These are phyloP conservation scores for Talaromyces atroroseus DNA, from an alignment of 2,329 filamentous ascomycete species.

Conservation along the genomic window DNA sequence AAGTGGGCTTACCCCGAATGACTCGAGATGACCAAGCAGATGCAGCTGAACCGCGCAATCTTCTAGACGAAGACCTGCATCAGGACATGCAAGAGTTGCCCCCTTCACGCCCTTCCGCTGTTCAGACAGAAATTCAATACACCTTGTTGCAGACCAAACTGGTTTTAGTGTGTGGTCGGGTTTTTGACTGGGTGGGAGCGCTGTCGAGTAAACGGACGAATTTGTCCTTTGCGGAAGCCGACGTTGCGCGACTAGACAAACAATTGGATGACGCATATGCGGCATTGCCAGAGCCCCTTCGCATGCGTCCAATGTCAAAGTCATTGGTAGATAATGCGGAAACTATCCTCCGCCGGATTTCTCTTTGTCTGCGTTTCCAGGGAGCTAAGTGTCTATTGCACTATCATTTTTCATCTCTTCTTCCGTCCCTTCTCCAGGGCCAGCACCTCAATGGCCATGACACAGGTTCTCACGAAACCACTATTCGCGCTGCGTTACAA, in stretches of 20 bases:
- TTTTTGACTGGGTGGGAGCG: slow-evolving; percentile 8
- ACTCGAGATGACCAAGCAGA: slow-evolving; percentile 35
- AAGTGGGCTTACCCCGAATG: slow-evolving; percentile 36
- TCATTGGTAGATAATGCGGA: slow-evolving; percentile 9
- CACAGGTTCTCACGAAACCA: slow-evolving; percentile 37
- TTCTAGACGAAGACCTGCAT: slow-evolving; percentile 37
- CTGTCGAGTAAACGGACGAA: slow-evolving; percentile 7
- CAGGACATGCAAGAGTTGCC: slow-evolving; percentile 28
- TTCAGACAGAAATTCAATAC: slow-evolving; percentile 19
- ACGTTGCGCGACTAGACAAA: slow-evolving; percentile 18
- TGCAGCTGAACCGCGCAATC: slow-evolving; percentile 34
- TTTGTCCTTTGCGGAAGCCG: slow-evolving; percentile 14
- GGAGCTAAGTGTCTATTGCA: slow-evolving; percentile 4
- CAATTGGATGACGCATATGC: slow-evolving; percentile 18
- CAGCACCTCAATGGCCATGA: slow-evolving; percentile 19
- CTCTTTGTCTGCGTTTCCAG: slow-evolving; percentile 23
- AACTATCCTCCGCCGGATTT: slow-evolving; percentile 19
- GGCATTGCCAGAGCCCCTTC: slow-evolving; percentile 14
- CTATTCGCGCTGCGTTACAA: slow-evolving; percentile 42
- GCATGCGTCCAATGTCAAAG: slow-evolving; percentile 12
- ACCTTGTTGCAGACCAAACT: slow-evolving; percentile 15
- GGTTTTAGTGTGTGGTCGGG: slow-evolving; percentile 13
- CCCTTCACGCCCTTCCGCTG: slow-evolving; percentile 21
- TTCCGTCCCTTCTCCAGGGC: neutral
- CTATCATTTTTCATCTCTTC: neutral